phyloP scores from a whole-genome alignment of 306 rosid species.

The Carpinus viminea region DNA sequence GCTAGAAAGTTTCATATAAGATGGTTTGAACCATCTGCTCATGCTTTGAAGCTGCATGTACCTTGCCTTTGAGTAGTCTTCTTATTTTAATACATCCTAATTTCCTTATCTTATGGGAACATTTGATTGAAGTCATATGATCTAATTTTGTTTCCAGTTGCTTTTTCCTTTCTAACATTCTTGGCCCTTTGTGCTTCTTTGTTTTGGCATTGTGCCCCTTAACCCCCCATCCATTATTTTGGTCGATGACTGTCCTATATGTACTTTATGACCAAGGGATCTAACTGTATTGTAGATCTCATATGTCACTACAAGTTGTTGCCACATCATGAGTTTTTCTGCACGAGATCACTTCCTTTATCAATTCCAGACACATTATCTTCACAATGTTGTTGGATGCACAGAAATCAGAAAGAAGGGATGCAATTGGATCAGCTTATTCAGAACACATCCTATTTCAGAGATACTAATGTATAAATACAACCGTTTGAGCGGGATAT shows the following conservation, averaged over 20 bases:
- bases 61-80: neutral
- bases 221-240: neutral
- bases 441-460: slow-evolving; percentile 61
- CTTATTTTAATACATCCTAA: neutral
- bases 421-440: slow-evolving; percentile 96
- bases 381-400: slow-evolving; percentile 87
- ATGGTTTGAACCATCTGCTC: neutral
- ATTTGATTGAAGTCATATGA: neutral
- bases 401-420: slow-evolving; percentile 93
- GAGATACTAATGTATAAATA: slow-evolving; percentile 68
- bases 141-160: neutral
- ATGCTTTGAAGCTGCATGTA: neutral
- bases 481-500: slow-evolving; percentile 79
- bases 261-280: slow-evolving; percentile 81
- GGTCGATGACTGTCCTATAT: slow-evolving; percentile 14
- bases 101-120: neutral
- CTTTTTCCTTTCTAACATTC: neutral
- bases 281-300: slow-evolving; percentile 88
- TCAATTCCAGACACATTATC: slow-evolving; percentile 82
- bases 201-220: neutral
- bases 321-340: slow-evolving; percentile 87
- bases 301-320: slow-evolving; percentile 80
- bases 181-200: neutral
- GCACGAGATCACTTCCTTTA: slow-evolving; percentile 87
- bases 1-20: neutral